phyloP scores from a whole-genome alignment of 2,329 filamentous ascomycete genomes.

The Aspergillus amoenus region DNA sequence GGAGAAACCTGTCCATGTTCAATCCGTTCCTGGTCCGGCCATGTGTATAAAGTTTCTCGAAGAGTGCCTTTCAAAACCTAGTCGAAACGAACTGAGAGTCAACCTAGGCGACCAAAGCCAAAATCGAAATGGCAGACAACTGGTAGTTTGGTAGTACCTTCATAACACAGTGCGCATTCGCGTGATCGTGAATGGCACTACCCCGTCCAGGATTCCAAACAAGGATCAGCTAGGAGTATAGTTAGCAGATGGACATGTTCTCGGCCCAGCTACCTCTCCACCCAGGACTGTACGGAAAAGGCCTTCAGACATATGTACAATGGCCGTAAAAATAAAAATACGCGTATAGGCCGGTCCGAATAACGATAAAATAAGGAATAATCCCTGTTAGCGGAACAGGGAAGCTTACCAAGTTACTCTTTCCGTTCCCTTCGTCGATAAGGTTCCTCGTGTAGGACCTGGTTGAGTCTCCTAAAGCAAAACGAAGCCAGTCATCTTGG shows the following conservation, averaged over 20 bases:
- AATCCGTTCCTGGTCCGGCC: conserved; percentile 55
- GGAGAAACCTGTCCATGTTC: conserved; percentile 51
- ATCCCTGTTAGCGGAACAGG: not conserved
- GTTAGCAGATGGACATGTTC: conserved; percentile 8
- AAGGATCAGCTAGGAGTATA: conserved; percentile 66
- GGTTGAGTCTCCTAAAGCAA: conserved; percentile 69
- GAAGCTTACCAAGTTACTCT: conserved; percentile 66
- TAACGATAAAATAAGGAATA: not conserved
- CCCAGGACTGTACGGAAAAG: not conserved
- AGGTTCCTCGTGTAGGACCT: conserved; percentile 82
- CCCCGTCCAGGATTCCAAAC: conserved; percentile 85
- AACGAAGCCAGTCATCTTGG: conserved; percentile 69
- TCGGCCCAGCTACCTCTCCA: not conserved
- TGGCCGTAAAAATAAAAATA: not conserved
- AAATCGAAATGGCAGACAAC: not conserved
- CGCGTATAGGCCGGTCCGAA: not conserved
- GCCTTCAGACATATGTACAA: not conserved
- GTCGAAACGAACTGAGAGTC: not conserved
- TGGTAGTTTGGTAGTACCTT: conserved; percentile 48
- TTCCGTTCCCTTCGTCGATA: conserved; percentile 84
- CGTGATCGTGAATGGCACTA: conserved; percentile 85
- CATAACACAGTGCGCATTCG: conserved; percentile 90
- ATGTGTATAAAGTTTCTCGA: conserved; percentile 78
- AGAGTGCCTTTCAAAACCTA: conserved; percentile 73
- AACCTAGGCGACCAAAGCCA: not conserved